Base-by-base conservation (phyloP, 306 rosid genomes). In the Oemleria cerasiformis region DNA sequence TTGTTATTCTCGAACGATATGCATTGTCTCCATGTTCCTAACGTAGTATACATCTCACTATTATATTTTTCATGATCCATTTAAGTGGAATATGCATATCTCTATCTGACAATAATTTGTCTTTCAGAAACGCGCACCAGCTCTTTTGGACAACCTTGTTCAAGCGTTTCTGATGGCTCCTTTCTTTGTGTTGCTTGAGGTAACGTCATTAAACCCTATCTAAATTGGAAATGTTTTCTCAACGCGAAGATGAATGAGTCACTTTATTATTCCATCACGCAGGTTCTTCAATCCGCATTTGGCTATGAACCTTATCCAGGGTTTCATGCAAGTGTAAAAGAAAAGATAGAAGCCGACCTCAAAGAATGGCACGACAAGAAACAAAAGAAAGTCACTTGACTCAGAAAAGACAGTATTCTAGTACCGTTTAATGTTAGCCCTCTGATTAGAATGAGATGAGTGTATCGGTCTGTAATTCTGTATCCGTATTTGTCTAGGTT, bases 161-260 rank as follows among this genome's bases (percentile, higher is more conserved):
- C 96, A 94, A 83, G 97, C 95, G 44, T 83, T 94, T 72, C 81
- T 94, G 23, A 87, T 91, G 96, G 96, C 88, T 63, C 98, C 98
- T 57, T 94, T 86, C 82, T 86, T 86, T 41, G 94, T 88, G 30
- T 9, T 92, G 77, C 82, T 92, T 50, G 97, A 92, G 97, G 96
- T 89, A 76, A 63, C 47, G 63, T 40, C 76, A 60, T 65, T 42
- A 45, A 51, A 65, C 72, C 53, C 11, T 45, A 1, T 40, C 70
- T 20, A 44, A 57, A 57, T 5, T 39, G 12, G 42, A 49, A n/a
- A 49, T 20, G 71, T 30, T 49, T 13, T 67, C 64, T 65, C 14
- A 50, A 12, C 55, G 16, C 19, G 42, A 48, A 62, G 44, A 45
- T 56, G 68, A 56, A 9, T 5, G 25, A 23, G 14, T 53, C 63